Conservation (phyloP, 768 basidiomycete genomes). For the Steccherinum ochraceum region DNA sequence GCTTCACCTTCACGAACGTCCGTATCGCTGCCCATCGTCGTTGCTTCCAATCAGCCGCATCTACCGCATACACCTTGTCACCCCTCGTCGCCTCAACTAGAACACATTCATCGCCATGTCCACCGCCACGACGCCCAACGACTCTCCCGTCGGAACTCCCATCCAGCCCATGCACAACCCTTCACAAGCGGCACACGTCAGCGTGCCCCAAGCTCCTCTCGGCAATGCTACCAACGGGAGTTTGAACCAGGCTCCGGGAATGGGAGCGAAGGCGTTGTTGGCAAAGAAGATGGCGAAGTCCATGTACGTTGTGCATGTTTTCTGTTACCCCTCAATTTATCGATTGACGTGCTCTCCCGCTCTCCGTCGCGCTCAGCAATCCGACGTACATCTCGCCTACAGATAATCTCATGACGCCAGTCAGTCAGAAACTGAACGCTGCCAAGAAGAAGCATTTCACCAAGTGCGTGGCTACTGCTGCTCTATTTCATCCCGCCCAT, state of each 20-base stretch:
- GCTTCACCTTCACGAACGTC: conserved; percentile 4
- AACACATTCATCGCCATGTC: conserved; percentile 42
- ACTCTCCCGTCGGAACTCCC: conserved; percentile 50
- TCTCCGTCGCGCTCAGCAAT: conserved; percentile 53
- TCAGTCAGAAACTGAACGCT: conserved; percentile 85
- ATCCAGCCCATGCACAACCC: conserved; percentile 87
- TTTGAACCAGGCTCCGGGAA: conserved; percentile 52
- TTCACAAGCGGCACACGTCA: conserved; percentile 68
- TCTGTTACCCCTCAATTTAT: conserved; percentile 1
- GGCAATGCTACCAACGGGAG: conserved; percentile 55
- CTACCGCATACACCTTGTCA: no score
- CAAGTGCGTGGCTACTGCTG: conserved; percentile 48
- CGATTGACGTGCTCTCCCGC: conserved; percentile 3
- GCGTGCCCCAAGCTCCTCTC: conserved; percentile 74
- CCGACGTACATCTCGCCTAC: conserved; percentile 88
- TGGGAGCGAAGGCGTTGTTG: conserved; percentile 88
- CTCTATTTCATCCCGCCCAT: conserved; percentile 5
- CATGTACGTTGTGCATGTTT: conserved; percentile 49
- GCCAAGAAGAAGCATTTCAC: conserved; percentile 91
- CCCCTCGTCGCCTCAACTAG: conserved; percentile 1
- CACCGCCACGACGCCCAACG: conserved; percentile 49
- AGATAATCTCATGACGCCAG: conserved; percentile 91
- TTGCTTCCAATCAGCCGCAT: background rate
- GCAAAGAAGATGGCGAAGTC: conserved; percentile 91
- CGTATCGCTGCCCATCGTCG: background rate